Conservation (phyloP, 140 eudicot species). For the Bidens hawaiensis region DNA sequence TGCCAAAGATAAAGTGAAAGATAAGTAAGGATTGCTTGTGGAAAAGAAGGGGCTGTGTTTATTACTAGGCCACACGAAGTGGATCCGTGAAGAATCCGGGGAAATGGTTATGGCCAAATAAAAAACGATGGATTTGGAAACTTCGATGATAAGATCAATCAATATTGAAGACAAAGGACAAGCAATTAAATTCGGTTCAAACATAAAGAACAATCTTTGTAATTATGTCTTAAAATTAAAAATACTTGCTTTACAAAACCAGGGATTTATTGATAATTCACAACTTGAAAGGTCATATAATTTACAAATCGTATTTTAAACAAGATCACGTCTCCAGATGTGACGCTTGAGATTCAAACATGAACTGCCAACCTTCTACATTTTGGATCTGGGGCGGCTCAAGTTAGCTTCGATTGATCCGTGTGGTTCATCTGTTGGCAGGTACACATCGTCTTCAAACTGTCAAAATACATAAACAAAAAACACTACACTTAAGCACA, state of each 20-base stretch:
- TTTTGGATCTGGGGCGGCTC: slow-evolving; percentile 62
- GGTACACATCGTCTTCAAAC: slow-evolving; percentile 90
- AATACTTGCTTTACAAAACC: background rate
- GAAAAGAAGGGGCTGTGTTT: too few species aligned
- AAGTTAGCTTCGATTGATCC: slow-evolving; percentile 92
- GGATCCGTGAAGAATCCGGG: too few species aligned
- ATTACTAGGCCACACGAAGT: too few species aligned
- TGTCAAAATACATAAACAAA: slow-evolving; percentile 30
- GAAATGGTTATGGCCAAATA: too few species aligned
- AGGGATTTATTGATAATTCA: background rate
- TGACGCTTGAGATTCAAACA: slow-evolving; percentile 2
- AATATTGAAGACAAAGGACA: too few species aligned
- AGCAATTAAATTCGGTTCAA: too few species aligned
- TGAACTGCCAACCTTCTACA: slow-evolving; percentile 34
- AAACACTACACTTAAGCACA: slow-evolving; percentile 7
- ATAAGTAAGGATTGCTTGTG: too few species aligned
- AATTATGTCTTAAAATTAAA: too few species aligned
- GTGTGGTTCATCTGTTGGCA: slow-evolving; percentile 98
- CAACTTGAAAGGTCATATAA: background rate
- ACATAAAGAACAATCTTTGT: too few species aligned
- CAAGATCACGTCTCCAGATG: background rate
- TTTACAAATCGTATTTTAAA: background rate
- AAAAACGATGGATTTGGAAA: too few species aligned
- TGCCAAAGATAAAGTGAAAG: too few species aligned
- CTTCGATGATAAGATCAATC: too few species aligned